Evolutionary conservation across 192 early-diverging fungal genomes (phyloP), one percentile per base, ranked within the genome.

Genomic region (Geranomyces variabilis): DNA sequence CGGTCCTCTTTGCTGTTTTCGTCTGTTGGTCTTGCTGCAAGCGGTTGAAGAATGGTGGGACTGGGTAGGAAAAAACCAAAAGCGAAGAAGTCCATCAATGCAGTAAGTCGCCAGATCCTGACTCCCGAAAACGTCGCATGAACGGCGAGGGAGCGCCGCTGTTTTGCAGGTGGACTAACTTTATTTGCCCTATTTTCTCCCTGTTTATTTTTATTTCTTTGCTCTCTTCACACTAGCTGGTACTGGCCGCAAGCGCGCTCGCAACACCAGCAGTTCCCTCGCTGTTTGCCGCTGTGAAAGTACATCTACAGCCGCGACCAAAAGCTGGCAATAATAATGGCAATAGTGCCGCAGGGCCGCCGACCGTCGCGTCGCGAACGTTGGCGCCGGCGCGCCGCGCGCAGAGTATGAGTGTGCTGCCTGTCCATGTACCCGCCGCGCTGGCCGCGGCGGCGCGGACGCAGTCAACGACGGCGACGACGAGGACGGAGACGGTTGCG

Each of bases 51-150:
- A 26, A 53, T 53, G 51, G 51, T 60, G 22, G 58, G 58, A 60
- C 2, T 58, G 55, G 58, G 51, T 56, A 13, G 24, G 26, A 70
- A 70, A 46, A 70, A 70, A 56, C 34, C 41, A 21, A 77, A 69
- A 29, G 66, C 67, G 12, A 74, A 77, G 48, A 73, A 74, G 53
- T 69, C 71, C 46, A 48, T 77, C 49, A 77, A 73, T 47, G 76
- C 76, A 31, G 76, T 77, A 67, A 22, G 58, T 60, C 17, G 17
- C 31, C 2, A 19, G 21, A 15, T n/a, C 6, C 7, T 55, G n/a
- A n/a, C n/a, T n/a, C n/a, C n/a, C n/a, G n/a, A n/a, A n/a, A n/a
- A n/a, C n/a, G n/a, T n/a, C n/a, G n/a, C n/a, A n/a, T n/a, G n/a
- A n/a, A n/a, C n/a, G n/a, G 51, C 51, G 51, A 28, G 15, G 26